phyloP scores from a whole-genome alignment of 2,329 filamentous ascomycete species.

The Aspergillus piperis region DNA sequence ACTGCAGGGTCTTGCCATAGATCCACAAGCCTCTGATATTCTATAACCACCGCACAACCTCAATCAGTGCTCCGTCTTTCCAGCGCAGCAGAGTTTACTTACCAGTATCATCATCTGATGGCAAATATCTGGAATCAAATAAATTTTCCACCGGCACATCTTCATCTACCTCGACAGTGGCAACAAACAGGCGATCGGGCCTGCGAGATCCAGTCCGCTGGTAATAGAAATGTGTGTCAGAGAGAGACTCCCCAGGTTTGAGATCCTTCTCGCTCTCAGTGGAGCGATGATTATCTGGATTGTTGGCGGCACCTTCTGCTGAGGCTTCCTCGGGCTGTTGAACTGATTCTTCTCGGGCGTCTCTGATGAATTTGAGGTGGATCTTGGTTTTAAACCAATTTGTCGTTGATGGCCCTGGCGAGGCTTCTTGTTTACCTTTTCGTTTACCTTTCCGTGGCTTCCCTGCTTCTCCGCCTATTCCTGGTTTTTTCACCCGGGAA shows the following conservation, averaged over 20 bases:
- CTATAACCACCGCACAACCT: neutral
- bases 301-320: no score
- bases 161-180: neutral
- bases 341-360: no score
- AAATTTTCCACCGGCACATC: neutral
- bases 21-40: neutral
- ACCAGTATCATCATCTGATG: slow-evolving; percentile 6
- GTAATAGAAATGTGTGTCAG: neutral
- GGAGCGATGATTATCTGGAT: no score
- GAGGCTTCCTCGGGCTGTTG: no score
- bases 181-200: neutral
- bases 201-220: neutral
- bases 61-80: neutral
- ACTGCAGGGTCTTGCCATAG: neutral
- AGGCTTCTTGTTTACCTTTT: no score
- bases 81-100: neutral
- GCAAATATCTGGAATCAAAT: neutral
- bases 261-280: neutral
- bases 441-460: no score
- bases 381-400: no score
- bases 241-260: neutral
- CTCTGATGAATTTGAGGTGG: no score
- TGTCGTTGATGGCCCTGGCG: no score
- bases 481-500: no score
- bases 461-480: no score